phyloP scores from a whole-genome alignment of 2,329 filamentous ascomycete species.

The Trichoderma harzianum region DNA sequence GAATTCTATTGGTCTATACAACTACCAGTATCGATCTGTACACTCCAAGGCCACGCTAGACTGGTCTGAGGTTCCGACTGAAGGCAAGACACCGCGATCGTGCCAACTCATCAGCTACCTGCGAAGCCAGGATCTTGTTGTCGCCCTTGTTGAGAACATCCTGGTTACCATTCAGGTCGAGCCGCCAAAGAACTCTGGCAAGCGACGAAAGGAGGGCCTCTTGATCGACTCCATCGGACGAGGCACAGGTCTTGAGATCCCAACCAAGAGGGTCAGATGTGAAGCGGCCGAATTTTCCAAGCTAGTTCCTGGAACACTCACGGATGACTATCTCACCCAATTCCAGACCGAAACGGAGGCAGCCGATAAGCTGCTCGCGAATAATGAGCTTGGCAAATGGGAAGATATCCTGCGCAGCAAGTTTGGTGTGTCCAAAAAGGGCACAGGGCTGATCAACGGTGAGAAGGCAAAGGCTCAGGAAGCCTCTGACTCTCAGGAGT shows the following conservation, averaged over 20 bases:
- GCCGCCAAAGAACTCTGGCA: slow-evolving; percentile 53
- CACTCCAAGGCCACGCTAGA: slow-evolving; percentile 49
- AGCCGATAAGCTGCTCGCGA: slow-evolving; percentile 47
- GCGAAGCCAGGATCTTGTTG: slow-evolving; percentile 61
- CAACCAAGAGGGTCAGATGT: slow-evolving; percentile 32
- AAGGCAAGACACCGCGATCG: slow-evolving; percentile 33
- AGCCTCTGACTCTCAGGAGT: slow-evolving; percentile 26
- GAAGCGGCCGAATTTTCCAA: slow-evolving; percentile 35
- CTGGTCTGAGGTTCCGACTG: slow-evolving; percentile 38
- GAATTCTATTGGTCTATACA: slow-evolving; percentile 59
- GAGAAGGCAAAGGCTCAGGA: slow-evolving; percentile 21
- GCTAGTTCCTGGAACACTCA: slow-evolving; percentile 48
- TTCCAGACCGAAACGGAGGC: slow-evolving; percentile 43
- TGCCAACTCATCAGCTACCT: slow-evolving; percentile 59
- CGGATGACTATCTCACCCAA: slow-evolving; percentile 46
- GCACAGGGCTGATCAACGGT: slow-evolving; percentile 21
- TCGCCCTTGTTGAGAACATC: slow-evolving; percentile 61
- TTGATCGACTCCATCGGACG: slow-evolving; percentile 73
- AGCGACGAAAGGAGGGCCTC: slow-evolving; percentile 58
- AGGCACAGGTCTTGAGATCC: slow-evolving; percentile 45
- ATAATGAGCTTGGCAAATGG: slow-evolving; percentile 46
- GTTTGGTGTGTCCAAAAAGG: slow-evolving; percentile 41
- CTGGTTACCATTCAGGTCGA: slow-evolving; percentile 69
- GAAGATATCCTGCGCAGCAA: slow-evolving; percentile 49
- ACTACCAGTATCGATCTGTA: slow-evolving; percentile 64